Base-by-base conservation (phyloP, 2,329 filamentous ascomycete genomes). In the Xylariaceae sp. region DNA sequence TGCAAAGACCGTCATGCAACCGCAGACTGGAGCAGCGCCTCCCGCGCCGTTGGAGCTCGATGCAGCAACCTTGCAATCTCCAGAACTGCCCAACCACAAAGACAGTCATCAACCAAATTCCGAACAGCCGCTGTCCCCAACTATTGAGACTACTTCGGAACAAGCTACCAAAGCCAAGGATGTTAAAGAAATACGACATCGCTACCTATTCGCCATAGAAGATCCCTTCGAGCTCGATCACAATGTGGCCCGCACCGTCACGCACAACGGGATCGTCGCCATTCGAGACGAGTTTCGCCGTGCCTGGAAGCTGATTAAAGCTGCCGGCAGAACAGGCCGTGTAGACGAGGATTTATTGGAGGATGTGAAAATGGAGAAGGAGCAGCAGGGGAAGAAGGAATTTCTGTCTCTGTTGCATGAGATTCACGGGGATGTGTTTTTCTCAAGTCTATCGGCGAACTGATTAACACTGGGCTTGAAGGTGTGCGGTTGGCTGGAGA, bases 171-270 rank as follows among this genome's bases (percentile, higher is more conserved):
- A 69, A 45, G 55, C 64, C 11, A 62, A 62, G 5, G 74, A 78
- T 31, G 62, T 79, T 44, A 88, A 86, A 58, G 87, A 90, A 62
- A 78, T 92, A 12, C 81, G 87, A 2, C 82, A 90, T 62, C 82
- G 90, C 11, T 95, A 90, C 66, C 77, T 96, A 5, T 87, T 96
- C 57, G 89, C 89, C 31, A 91, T 96, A 52, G 91, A 96, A 65
- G 91, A 96, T 65, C 91, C 91, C 0, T 96, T 96, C 62, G 90
- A 96, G 71, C 70, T 84, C 2, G 85, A 90, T 38, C 90, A 96
- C 68, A 96, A 96, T 59, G 87, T 96, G 32, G 91, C 88, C 3
- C 77, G 89, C 44, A 95, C 90, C 0, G 90, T 96, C 1, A 90
- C 86, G 6, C 87, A 92, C 62, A 81, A 84, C 52, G 89, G 90